Base-by-base conservation (phyloP, 768 basidiomycete species). In the Xerocomellus chrysenteron region DNA sequence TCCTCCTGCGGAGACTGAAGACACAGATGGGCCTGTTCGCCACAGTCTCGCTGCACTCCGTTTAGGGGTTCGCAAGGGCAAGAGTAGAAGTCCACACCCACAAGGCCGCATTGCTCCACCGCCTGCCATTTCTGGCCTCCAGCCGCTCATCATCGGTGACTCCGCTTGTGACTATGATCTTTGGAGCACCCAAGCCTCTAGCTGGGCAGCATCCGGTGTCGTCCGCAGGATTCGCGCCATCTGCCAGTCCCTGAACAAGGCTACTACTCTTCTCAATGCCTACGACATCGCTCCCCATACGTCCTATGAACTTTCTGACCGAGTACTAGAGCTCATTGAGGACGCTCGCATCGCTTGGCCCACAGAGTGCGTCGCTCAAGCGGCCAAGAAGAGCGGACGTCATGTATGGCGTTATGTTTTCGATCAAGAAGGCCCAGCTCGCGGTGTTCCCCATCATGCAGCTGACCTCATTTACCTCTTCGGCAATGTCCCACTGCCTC, bases 341-440 rank as follows among this genome's bases (percentile, higher is more conserved):
- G 90, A 92, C 58, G 79, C 87, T 12, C 82, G 86, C 26, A 77
- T 91, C 35, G 86, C 87, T 14, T 92, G 88, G 88, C 88, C 88
- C 11, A 87, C 85, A 1, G 85, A 92, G 26, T 82, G 84, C 58
- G 73, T 86, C 36, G 81, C 79, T 4, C 73, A 79, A 50, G 78
- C 77, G 51, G 78, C 82, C 2, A 77, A 77, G 52, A 74, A 70
- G 17, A 78, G 79, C 14, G 86, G 83, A 1, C 75, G 75, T 40
- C 80, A 80, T n/a, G 87, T 90, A 6, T 92, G 85, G 84, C 79
- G 90, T 55, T 92, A 88, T 62, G 83, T 89, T 17, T 92, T 92
- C 66, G 90, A 92, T 70, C 90, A 92, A 73, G 90, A 89, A 63
- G 82, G 86, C 1, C 86, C 88, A 10, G 75, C 79, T 24, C 77